These are phyloP conservation scores for Rehmannia glutinosa DNA, from an alignment of 257 asterid species.

Conservation along the genomic window DNA sequence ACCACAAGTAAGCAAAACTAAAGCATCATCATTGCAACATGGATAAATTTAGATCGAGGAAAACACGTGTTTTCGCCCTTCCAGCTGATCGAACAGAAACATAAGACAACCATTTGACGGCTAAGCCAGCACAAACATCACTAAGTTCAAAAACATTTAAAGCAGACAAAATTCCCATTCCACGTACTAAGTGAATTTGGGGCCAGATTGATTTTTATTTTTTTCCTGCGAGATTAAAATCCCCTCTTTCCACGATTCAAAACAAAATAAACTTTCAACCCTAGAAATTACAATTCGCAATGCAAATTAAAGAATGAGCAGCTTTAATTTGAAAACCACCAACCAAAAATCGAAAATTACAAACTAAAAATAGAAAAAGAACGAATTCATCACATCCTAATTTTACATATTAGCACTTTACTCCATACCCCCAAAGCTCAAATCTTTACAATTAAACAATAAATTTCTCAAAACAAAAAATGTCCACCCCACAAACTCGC, in stretches of 20 bases:
- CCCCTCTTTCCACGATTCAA: not conserved
- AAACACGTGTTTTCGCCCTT: too few relatives aligned
- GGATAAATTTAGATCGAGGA: too few relatives aligned
- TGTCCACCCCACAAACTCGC: constrained; percentile 17
- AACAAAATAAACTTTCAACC: not conserved
- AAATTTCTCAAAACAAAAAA: not conserved
- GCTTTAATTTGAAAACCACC: not conserved
- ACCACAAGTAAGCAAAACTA: not conserved
- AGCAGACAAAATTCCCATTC: constrained; percentile 4
- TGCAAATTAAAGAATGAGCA: constrained; percentile 9
- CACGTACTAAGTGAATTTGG: not conserved
- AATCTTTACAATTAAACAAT: constrained; percentile 12
- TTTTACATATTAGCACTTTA: not conserved
- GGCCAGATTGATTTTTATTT: not conserved
- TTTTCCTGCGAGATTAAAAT: not conserved
- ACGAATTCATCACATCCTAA: not conserved
- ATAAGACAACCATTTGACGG: too few relatives aligned
- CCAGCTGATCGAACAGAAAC: too few relatives aligned
- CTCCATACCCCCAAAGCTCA: constrained; percentile 25
- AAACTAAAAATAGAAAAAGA: not conserved
- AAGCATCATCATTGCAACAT: not conserved
- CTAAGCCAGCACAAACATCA: too few relatives aligned
- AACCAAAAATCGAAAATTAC: not conserved
- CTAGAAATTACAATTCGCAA: not conserved
- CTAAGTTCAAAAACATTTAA: not conserved